Evolutionary conservation across 23 red algal genomes (phyloP).

Genomic region (Gracilaria caudata): DNA sequence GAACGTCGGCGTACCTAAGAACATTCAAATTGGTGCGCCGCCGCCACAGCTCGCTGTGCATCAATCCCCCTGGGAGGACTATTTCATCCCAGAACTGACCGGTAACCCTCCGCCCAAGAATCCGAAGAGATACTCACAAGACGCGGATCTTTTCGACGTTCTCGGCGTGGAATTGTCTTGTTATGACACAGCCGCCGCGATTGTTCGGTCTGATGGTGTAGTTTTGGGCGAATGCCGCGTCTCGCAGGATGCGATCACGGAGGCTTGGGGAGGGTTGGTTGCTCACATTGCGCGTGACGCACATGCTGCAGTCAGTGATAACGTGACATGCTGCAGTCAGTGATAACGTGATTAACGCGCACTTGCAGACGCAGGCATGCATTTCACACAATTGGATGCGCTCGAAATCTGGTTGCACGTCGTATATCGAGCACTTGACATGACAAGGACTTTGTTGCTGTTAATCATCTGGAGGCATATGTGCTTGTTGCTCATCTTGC

Average conservation of each 20-base stretch:
- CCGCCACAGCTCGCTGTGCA: conserved; percentile 36
- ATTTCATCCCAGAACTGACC: conserved; percentile 58
- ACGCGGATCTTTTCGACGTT: conserved; percentile 47
- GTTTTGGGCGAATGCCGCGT: conserved; percentile 78
- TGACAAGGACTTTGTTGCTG: conserved; percentile 79
- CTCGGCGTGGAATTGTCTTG: conserved; percentile 96
- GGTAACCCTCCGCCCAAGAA: conserved; percentile 35
- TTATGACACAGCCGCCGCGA: conserved; percentile 95
- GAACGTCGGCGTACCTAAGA: conserved; percentile 71
- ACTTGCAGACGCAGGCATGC: conserved; percentile 55
- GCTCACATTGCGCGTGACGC: conserved; percentile 90
- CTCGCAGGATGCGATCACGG: conserved; percentile 82
- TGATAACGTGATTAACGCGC: too few relatives aligned
- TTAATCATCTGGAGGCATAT: conserved; percentile 97
- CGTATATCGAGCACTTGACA: conserved; percentile 68
- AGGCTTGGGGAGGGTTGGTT: conserved; percentile 85
- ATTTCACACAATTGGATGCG: conserved; percentile 56
- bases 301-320: conserved; percentile 69
- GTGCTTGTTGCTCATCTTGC: conserved; percentile 75
- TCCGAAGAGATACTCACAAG: conserved; percentile 14
- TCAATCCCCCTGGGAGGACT: conserved; percentile 63
- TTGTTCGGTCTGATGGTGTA: conserved; percentile 75
- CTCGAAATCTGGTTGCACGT: conserved; percentile 95
- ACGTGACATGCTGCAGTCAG: too few relatives aligned
- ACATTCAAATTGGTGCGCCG: conserved; percentile 42